These are phyloP conservation scores for Ogataea paradorogensis DNA, from an alignment of 805 yeast species.

Conservation along the genomic window DNA sequence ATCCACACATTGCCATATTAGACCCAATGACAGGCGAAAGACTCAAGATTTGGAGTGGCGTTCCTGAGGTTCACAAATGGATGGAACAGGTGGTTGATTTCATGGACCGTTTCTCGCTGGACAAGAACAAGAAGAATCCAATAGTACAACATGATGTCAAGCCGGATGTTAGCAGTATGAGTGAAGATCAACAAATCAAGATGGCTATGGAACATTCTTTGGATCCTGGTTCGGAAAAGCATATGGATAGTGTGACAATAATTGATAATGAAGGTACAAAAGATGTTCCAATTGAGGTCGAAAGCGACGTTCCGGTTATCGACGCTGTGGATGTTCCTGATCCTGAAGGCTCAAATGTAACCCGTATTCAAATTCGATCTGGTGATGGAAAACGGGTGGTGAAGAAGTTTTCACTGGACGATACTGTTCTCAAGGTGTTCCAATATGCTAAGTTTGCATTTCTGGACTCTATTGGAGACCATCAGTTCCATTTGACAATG, in stretches of 20 bases:
- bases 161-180: constrained; percentile 59
- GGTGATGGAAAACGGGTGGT: constrained; percentile 84
- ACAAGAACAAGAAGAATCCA: constrained; percentile 64
- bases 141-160: constrained; percentile 55
- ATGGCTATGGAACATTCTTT: constrained; percentile 70
- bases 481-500: constrained; percentile 53
- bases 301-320: constrained; percentile 10
- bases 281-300: constrained; percentile 6
- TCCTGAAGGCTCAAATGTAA: constrained; percentile 53
- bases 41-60: constrained; percentile 70
- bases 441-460: constrained; percentile 64
- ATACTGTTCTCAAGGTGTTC: constrained; percentile 58
- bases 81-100: constrained; percentile 68
- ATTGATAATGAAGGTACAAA: constrained; percentile 19
- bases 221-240: constrained; percentile 16
- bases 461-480: constrained; percentile 38
- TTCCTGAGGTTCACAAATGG: constrained; percentile 61
- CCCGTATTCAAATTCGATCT: constrained; percentile 83
- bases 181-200: constrained; percentile 83
- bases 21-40: constrained; percentile 97
- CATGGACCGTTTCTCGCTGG: constrained; percentile 59
- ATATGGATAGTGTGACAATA: constrained; percentile 28
- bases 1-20: constrained; percentile 86
- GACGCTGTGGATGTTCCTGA: constrained; percentile 49
- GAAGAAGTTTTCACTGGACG: constrained; percentile 59